Evolutionary conservation across 768 basidiomycete species (phyloP).

Genomic region (Mycena galopus): DNA sequence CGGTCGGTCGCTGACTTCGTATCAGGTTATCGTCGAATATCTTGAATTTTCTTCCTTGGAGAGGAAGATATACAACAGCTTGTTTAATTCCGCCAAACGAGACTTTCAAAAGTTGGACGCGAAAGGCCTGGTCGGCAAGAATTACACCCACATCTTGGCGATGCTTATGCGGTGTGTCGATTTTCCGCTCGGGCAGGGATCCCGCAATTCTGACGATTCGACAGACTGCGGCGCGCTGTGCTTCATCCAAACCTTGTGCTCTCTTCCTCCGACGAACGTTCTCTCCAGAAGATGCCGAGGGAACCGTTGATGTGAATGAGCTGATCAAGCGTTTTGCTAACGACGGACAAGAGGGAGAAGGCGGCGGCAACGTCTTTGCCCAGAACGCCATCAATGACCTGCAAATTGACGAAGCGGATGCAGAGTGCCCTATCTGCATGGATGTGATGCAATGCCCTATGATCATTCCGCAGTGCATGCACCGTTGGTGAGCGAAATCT

Average conservation of each 20-base stretch:
- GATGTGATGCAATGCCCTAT: conserved; percentile 81
- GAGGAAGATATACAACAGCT: conserved; percentile 88
- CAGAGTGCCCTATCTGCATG: conserved; percentile 86
- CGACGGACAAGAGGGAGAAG: conserved; percentile 43
- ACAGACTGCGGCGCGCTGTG: conserved; percentile 90
- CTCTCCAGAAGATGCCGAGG: conserved; percentile 55
- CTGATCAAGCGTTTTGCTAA: conserved; percentile 68
- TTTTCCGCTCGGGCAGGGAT: neutral
- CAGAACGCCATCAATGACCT: conserved; percentile 76
- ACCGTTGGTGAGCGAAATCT: conserved; percentile 69
- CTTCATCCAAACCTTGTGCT: conserved; percentile 90
- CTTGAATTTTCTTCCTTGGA: conserved; percentile 89
- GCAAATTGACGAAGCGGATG: conserved; percentile 59
- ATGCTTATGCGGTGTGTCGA: conserved; percentile 89
- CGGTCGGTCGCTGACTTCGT: conserved; percentile 9
- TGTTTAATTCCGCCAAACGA: conserved; percentile 83
- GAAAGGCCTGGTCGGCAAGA: conserved; percentile 82
- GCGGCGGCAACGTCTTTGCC: conserved; percentile 61
- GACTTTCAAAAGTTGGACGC: conserved; percentile 85
- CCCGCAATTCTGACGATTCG: neutral
- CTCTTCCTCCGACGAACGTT: conserved; percentile 59
- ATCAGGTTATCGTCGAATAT: conserved; percentile 73
- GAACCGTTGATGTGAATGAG: conserved; percentile 66
- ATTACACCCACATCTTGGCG: conserved; percentile 90
- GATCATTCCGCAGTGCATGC: conserved; percentile 82